Conservation (phyloP, 2,329 filamentous ascomycete species). For the Ceratocystis destructans region DNA sequence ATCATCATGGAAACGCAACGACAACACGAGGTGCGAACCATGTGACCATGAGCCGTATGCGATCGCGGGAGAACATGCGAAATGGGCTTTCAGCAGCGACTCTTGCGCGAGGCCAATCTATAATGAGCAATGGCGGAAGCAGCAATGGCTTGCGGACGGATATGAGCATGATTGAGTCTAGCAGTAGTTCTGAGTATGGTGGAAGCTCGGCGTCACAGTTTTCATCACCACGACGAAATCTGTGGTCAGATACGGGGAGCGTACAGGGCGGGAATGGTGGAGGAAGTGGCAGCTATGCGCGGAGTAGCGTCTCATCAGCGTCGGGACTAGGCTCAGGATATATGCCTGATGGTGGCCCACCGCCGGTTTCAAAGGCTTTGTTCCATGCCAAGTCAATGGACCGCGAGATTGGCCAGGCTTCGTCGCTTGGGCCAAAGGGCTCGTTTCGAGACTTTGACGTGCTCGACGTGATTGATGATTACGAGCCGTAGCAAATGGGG, state of each 20-base stretch:
- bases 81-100: not conserved
- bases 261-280: slow-evolving; percentile 15
- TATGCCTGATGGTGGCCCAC: slow-evolving; percentile 16
- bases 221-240: slow-evolving; percentile 7
- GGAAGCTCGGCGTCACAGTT: slow-evolving; percentile 8
- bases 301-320: slow-evolving; percentile 17
- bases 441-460: slow-evolving; percentile 28
- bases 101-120: not conserved
- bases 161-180: slow-evolving; percentile 22
- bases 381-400: not conserved
- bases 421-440: slow-evolving; percentile 21
- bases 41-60: slow-evolving; percentile 14
- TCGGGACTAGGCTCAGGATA: slow-evolving; percentile 10
- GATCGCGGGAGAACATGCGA: slow-evolving; percentile 20
- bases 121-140: not conserved
- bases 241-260: slow-evolving; percentile 15
- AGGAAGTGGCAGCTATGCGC: slow-evolving; percentile 16
- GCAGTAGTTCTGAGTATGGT: slow-evolving; percentile 9
- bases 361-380: slow-evolving; percentile 20
- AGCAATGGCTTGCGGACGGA: slow-evolving; percentile 18
- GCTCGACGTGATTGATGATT: slow-evolving; percentile 26
- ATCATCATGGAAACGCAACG: not conserved
- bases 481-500: not conserved
- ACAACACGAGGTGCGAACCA: not conserved
- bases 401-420: slow-evolving; percentile 19